phyloP scores from a whole-genome alignment of 2,329 filamentous ascomycete species.

The Arthrobotrys musiformis region DNA sequence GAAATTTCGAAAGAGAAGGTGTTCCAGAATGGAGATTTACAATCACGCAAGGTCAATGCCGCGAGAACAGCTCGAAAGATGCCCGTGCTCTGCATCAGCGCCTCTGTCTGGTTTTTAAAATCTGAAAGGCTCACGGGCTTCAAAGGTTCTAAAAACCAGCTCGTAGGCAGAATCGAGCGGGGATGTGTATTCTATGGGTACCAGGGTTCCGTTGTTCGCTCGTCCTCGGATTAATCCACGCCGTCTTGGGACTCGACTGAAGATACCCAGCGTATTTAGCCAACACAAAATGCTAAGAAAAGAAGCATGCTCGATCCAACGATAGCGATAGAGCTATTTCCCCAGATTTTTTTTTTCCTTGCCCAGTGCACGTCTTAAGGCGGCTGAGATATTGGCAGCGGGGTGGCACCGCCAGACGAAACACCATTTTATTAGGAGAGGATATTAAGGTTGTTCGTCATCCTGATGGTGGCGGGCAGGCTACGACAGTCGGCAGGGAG shows the following conservation, averaged over 20 bases:
- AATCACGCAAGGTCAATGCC: not conserved
- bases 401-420: conserved; percentile 33
- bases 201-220: conserved; percentile 9
- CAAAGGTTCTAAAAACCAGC: not conserved
- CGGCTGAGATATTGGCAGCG: conserved; percentile 36
- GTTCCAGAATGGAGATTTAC: not conserved
- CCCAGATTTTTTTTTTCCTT: conserved; percentile 38
- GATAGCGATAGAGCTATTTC: conserved; percentile 37
- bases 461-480: conserved; percentile 16
- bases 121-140: not conserved
- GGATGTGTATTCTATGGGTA: not conserved
- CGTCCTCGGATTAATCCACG: conserved; percentile 45
- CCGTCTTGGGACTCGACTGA: conserved; percentile 14
- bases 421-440: conserved; percentile 9
- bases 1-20: conserved; percentile 6
- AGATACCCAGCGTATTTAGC: conserved; percentile 10
- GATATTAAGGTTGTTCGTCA: conserved; percentile 48
- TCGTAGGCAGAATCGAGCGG: conserved; percentile 11
- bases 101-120: conserved; percentile 11
- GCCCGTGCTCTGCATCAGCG: conserved; percentile 19
- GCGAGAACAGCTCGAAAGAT: not conserved
- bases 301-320: not conserved
- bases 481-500: conserved; percentile 10
- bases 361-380: conserved; percentile 4
- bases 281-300: conserved; percentile 29